Percentiles rank a stretch among this genome's conserved stretches.
Conservation (phyloP, 179 eudicot species). For the Amaranthus tricolor region DNA sequence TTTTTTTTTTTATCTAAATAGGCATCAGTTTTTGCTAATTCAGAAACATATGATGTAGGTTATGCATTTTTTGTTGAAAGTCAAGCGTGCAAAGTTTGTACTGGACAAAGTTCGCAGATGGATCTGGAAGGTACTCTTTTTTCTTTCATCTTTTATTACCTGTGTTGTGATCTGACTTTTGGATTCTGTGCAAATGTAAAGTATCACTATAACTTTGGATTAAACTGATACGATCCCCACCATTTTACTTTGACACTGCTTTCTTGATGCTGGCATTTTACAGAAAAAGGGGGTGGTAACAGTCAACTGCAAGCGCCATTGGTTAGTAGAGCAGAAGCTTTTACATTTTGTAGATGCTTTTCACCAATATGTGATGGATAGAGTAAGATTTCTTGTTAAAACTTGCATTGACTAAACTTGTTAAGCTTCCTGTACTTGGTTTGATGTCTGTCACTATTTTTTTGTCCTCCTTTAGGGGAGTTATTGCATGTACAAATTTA, state of each 20-base stretch:
- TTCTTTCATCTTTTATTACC: constrained; percentile 10
- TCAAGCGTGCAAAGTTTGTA: constrained; percentile 91
- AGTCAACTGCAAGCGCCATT: constrained; percentile 62
- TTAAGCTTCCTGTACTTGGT: background rate
- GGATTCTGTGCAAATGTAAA: background rate
- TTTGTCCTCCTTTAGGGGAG: background rate
- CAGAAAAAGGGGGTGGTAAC: constrained; percentile 69
- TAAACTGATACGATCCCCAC: background rate
- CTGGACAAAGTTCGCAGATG: constrained; percentile 94
- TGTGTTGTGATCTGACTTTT: constrained; percentile 6
- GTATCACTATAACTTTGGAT: background rate
- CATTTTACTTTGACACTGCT: background rate
- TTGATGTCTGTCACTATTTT: background rate
- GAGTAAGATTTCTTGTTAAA: constrained; percentile 51
- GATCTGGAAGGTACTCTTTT: constrained; percentile 88
- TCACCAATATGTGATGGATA: constrained; percentile 98
- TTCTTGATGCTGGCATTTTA: constrained; percentile 2
- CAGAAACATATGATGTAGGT: constrained; percentile 48
- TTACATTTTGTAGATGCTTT: constrained; percentile 99
- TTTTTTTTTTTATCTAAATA: background rate
- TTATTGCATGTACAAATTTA: background rate
- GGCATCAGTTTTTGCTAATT: constrained; percentile 8
- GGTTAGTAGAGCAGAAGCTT: constrained; percentile 95
- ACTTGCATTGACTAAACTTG: background rate
- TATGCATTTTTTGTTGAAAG: constrained; percentile 89